These are phyloP conservation scores for Lyophyllum atratum DNA, from an alignment of 768 basidiomycete species.

Conservation along the genomic window DNA sequence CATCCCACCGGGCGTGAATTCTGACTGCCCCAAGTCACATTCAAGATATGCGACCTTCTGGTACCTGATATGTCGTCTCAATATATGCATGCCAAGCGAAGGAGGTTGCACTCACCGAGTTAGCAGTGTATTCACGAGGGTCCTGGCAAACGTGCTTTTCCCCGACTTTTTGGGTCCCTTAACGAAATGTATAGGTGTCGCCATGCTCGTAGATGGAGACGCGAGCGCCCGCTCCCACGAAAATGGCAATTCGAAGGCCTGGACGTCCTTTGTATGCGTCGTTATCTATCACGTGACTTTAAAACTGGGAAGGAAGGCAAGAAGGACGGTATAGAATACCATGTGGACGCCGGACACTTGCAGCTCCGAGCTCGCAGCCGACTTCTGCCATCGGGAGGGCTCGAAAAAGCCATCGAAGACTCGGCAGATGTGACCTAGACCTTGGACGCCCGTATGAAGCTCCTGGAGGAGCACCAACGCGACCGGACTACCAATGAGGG, in stretches of 20 bases:
- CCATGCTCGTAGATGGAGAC: conserved; percentile 9
- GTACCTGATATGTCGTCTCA: conserved; percentile 48
- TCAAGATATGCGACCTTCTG: conserved; percentile 88
- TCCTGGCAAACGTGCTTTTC: conserved; percentile 86
- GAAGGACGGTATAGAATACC: conserved; percentile 35
- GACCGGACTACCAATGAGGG: conserved; percentile 17
- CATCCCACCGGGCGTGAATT: conserved; percentile 87
- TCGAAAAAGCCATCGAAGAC: conserved; percentile 66
- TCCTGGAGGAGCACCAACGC: conserved; percentile 60
- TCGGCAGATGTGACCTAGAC: conserved; percentile 62
- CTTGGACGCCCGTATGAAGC: conserved; percentile 61
- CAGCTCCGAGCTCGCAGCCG: conserved; percentile 34
- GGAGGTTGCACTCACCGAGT: conserved; percentile 42
- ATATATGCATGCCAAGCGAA: neutral
- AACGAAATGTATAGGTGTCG: conserved; percentile 54
- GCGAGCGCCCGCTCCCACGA: conserved; percentile 41
- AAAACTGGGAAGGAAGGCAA: neutral
- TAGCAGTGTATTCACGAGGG: conserved; percentile 69
- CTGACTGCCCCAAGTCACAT: conserved; percentile 92
- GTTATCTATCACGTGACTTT: conserved; percentile 28
- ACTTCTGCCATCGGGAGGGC: conserved; percentile 46
- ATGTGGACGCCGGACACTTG: conserved; percentile 50
- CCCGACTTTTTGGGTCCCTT: conserved; percentile 88
- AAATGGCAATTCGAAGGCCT: conserved; percentile 36
- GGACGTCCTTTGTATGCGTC: conserved; percentile 37